phyloP scores from a whole-genome alignment of 305 asterid genomes.

The Withania somnifera region DNA sequence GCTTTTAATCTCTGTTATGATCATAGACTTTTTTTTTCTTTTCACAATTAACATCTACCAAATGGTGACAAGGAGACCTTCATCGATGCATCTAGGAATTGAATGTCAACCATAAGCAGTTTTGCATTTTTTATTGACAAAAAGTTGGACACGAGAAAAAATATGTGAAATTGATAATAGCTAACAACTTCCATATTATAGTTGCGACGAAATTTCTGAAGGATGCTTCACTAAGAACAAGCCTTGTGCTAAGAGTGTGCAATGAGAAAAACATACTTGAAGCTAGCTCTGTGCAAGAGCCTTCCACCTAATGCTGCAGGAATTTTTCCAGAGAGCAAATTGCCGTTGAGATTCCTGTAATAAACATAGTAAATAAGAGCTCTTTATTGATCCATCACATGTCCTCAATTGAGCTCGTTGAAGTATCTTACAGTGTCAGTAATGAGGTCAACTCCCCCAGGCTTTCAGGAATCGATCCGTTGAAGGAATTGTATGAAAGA shows the following conservation, averaged over 20 bases:
- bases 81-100: not conserved
- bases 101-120: not conserved
- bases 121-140: not conserved
- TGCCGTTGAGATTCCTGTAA: slow-evolving; percentile 74
- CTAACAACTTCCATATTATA: not conserved
- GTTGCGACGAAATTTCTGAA: not conserved
- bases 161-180: not conserved
- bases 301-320: slow-evolving; percentile 86
- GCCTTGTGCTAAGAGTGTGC: not conserved
- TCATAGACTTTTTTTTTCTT: not conserved
- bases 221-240: not conserved
- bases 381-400: not conserved
- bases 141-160: not conserved
- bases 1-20: not conserved
- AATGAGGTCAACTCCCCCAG: slow-evolving; percentile 64
- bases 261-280: slow-evolving; percentile 44
- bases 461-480: slow-evolving; percentile 84
- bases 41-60: not conserved
- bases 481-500: slow-evolving; percentile 72
- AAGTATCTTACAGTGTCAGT: slow-evolving; percentile 57
- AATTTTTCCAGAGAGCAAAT: slow-evolving; percentile 77
- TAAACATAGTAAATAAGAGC: slow-evolving; percentile 6
- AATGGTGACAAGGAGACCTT: not conserved
- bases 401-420: not conserved
- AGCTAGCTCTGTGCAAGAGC: slow-evolving; percentile 89